A percentile compares a stretch with the other conserved stretches of the same genome.
Evolutionary conservation across 805 yeast genomes (phyloP).

Genomic region (Candida alai): DNA sequence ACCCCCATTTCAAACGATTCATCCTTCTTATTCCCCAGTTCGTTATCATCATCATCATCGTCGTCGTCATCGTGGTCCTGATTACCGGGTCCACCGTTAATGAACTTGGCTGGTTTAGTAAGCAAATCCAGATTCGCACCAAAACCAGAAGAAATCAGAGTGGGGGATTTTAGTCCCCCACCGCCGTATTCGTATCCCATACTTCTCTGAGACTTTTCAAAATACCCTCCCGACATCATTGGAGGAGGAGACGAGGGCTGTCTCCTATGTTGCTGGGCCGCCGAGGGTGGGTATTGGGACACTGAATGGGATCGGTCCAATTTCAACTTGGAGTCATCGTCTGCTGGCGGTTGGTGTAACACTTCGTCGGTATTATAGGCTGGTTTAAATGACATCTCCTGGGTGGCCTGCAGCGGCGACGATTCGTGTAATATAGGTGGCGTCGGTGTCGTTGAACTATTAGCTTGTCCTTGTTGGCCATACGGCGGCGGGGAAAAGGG

Average conservation of each 20-base stretch:
- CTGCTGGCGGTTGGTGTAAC: neutral
- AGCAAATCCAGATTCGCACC: neutral
- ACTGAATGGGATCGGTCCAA: slow-evolving; percentile 37
- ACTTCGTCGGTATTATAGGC: slow-evolving; percentile 3
- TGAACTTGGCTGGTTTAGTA: slow-evolving; percentile 1
- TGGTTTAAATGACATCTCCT: slow-evolving; percentile 4
- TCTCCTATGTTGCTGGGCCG: slow-evolving; percentile 6
- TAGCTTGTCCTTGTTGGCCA: slow-evolving; percentile 7
- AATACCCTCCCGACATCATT: slow-evolving; percentile 25
- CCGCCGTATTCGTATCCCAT: too few species aligned
- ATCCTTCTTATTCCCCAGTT: slow-evolving; percentile 5
- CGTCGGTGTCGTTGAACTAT: slow-evolving; percentile 12
- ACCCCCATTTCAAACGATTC: slow-evolving; percentile 9
- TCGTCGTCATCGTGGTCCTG: neutral
- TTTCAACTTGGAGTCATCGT: slow-evolving; percentile 4
- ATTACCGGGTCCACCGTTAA: neutral
- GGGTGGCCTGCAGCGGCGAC: slow-evolving; percentile 3
- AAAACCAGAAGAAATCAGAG: slow-evolving; percentile 11
- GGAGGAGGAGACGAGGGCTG: slow-evolving; percentile 10
- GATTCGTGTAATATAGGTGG: slow-evolving; percentile 13
- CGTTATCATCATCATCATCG: slow-evolving; percentile 3
- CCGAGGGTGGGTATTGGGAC: slow-evolving; percentile 44
- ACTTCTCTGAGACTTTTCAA: slow-evolving; percentile 19
- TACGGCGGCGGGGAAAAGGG: slow-evolving; percentile 14
- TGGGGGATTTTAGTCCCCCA: slow-evolving; percentile 17